Evolutionary conservation across 176 grass and related monocot genomes (phyloP), one percentile per base, ranked within the genome.

Genomic region (Cocos nucifera): DNA sequence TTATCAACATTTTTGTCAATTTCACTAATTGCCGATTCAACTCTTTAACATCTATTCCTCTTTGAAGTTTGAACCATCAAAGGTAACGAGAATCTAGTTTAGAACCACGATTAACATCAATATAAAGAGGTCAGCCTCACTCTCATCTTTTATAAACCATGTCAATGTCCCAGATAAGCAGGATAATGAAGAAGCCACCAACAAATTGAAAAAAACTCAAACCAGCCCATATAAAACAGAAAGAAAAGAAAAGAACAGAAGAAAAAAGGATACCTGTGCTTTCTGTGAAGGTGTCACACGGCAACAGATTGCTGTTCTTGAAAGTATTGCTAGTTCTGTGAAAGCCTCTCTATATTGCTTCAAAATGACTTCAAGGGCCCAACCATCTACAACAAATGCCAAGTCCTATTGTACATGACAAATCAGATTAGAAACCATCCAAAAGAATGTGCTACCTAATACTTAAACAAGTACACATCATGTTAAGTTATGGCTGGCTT

Each of bases 281-380:
- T 96, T 96, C 57, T 96, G 91, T 27, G 88, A 82, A 69, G 91
- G 86, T 63, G 83, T 85, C 91, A 96, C 74, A 24, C 83, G 75
- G 54, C 83, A 90, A 49, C 91, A 96, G 62, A 96, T 90, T 62
- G 91, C 91, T 73, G 83, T 90, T 70, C 79, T 85, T 65, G 91
- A 87, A 21, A 96, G 72, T 77, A 79, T 69, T 8, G 78, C 83
- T 56, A 96, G 67, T 27, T 74, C 84, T 50, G 78, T 96, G 69
- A 96, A 96, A 70, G 80, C 62, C 39, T 83, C 71, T 78, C 81
- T 79, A n/a, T 82, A 86, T 62, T 79, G 83, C 62, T 87, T 79
- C 9, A 96, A 56, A 76, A 96, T 80, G 67, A 90, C 79, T 86
- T 96, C 91, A 4, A 96, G 91, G 59, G 86, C 83, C 80, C 80